Evolutionary conservation across 257 asterid genomes (phyloP), one percentile per base, ranked within the genome.

Genomic region (Cruciata laevipes): DNA sequence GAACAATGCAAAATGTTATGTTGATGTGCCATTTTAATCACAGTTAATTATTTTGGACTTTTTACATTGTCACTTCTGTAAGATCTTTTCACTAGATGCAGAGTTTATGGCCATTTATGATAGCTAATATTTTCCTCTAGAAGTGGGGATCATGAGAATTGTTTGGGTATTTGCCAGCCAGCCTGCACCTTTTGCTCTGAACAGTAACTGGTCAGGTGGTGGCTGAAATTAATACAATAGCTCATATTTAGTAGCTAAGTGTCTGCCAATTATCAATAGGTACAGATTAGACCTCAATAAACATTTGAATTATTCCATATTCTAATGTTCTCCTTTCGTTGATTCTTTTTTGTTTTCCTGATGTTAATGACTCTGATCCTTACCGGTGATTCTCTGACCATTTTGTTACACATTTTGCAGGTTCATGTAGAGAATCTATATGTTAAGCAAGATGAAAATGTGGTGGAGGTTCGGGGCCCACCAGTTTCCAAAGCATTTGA

Each of bases 401-500:
- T 42, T 23, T 31, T 23, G 69, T 40, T 63, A 49, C 73, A 7
- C 24, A 53, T 38, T 68, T 62, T 73, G 82, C 86, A 93, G 97
- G 88, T 85, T 76, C 79, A 47, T 49, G 83, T 93, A 21, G 78
- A 83, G 66, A 78, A 82, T 59, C 77, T 93, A 62, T 76, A 77
- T 70, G 75, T 82, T 60, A 90, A 84, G 89, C 99, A 93, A 77
- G 85, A 67, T 68, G 87, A 88, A 76, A 83, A 80, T 76, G 81
- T 86, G 82, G 77, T 86, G 76, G 99, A 90, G 86, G 80, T 87
- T 69, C 91, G 99, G 59, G 99, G 97, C 71, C 99, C 99, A 75
- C 99, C 96, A 63, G 86, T 83, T 71, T 85, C 87, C 3, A 90
- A 90, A 80, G 96, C 97, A 57, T 93, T 85, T 79, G 97, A 93